These are phyloP conservation scores for Phytophthora vignae DNA, from an alignment of 352 stramenopile species.

Conservation along the genomic window DNA sequence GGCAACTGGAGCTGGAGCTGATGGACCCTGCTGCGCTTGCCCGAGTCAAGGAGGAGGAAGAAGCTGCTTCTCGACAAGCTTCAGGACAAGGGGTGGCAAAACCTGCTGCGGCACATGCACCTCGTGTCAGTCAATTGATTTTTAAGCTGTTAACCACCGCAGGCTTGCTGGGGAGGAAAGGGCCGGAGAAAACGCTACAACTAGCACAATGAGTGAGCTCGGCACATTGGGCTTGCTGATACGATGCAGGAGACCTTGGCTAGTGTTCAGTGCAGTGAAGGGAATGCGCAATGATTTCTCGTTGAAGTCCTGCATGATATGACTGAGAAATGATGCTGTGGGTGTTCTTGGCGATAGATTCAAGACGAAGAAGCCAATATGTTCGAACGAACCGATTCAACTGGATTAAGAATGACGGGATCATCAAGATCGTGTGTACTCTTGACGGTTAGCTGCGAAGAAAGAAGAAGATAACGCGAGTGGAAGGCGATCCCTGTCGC, in stretches of 20 bases:
- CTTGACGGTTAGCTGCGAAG: background rate
- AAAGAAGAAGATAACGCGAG: background rate
- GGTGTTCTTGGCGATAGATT: no score
- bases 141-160: background rate
- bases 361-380: no score
- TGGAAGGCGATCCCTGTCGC: background rate
- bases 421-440: background rate
- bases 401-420: no score
- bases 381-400: no score
- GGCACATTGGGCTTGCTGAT: background rate
- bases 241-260: background rate
- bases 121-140: background rate
- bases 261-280: background rate
- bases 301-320: no score
- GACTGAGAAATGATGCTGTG: background rate
- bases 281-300: background rate
- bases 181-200: background rate
- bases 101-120: background rate
- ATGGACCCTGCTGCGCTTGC: constrained; percentile 37
- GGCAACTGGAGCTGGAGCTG: constrained; percentile 42
- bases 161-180: background rate
- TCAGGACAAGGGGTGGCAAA: background rate
- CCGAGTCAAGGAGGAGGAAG: constrained; percentile 43
- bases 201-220: background rate
- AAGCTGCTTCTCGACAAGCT: constrained; percentile 9